Percentiles rank a stretch among this genome's conserved stretches.
These are phyloP conservation scores for Kondoa subrosea DNA, from an alignment of 768 basidiomycete species.

Conservation along the genomic window DNA sequence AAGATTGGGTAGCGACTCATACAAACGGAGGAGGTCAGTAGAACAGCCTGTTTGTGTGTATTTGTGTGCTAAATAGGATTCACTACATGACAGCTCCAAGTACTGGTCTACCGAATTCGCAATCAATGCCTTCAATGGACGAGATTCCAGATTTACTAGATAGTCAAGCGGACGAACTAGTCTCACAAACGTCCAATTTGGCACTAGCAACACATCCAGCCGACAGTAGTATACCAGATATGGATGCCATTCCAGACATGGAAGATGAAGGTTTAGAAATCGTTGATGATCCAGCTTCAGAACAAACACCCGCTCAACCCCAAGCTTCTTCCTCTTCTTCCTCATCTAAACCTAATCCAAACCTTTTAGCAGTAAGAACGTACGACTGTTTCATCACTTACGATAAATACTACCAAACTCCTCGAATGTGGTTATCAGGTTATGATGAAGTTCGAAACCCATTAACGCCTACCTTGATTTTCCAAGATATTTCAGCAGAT, in stretches of 20 bases:
- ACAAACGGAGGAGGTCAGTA: constrained; percentile 44
- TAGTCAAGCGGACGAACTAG: constrained; percentile 1
- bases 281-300: constrained; percentile 51
- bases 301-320: neutral
- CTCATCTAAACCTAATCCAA: constrained; percentile 19
- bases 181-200: neutral
- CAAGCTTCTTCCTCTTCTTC: constrained; percentile 20
- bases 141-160: constrained; percentile 38
- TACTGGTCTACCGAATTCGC: neutral
- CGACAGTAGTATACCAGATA: constrained; percentile 41
- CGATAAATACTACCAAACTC: constrained; percentile 99
- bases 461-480: constrained; percentile 73
- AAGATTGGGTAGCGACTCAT: constrained; percentile 99
- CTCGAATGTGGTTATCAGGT: constrained; percentile 90
- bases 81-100: too few species aligned
- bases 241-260: constrained; percentile 98
- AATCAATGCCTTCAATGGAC: constrained; percentile 17
- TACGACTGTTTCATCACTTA: constrained; percentile 99
- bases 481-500: constrained; percentile 92
- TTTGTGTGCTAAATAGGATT: neutral
- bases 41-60: neutral
- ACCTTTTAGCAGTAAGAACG: constrained; percentile 76
- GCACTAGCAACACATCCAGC: constrained; percentile 1
- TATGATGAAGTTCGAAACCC: constrained; percentile 65
- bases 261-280: constrained; percentile 73